These are phyloP conservation scores for Vaccinium macrocarpon DNA, from an alignment of 148 eudicot species.

Conservation along the genomic window DNA sequence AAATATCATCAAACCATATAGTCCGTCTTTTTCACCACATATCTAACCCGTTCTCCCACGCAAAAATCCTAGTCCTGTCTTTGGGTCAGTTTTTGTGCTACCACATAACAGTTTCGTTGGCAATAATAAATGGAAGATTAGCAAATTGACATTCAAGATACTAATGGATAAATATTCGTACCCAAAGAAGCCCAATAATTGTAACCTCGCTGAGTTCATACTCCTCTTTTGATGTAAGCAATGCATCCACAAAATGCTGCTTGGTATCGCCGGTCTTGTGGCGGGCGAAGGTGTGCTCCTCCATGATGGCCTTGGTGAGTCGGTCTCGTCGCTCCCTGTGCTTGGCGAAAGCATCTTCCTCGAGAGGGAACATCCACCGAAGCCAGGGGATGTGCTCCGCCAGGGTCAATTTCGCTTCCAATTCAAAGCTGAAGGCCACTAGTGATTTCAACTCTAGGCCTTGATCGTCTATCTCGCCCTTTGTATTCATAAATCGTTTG, in stretches of 20 bases:
- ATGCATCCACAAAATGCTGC: slow-evolving; percentile 81
- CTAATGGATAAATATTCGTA: slow-evolving; percentile 18
- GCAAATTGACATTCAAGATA: not conserved
- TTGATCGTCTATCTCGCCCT: slow-evolving; percentile 62
- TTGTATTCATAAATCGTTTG: slow-evolving; percentile 63
- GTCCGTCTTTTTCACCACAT: too few species aligned
- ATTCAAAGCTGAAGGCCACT: slow-evolving; percentile 42
- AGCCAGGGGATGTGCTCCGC: slow-evolving; percentile 76
- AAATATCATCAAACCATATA: too few species aligned
- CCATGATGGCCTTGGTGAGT: slow-evolving; percentile 68
- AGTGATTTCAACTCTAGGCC: slow-evolving; percentile 78
- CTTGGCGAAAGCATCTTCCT: slow-evolving; percentile 50
- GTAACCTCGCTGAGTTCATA: slow-evolving; percentile 86
- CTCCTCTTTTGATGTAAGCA: slow-evolving; percentile 58
- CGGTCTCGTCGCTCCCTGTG: slow-evolving; percentile 53
- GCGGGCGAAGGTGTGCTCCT: slow-evolving; percentile 59
- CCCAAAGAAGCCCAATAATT: slow-evolving; percentile 79
- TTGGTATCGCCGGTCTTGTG: slow-evolving; percentile 44
- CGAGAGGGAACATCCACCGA: slow-evolving; percentile 60
- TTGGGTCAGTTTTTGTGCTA: too few species aligned
- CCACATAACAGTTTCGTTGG: too few species aligned
- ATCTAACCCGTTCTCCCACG: too few species aligned
- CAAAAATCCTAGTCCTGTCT: too few species aligned
- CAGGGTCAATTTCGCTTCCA: slow-evolving; percentile 46
- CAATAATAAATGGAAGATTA: not conserved